Percentiles rank a stretch among this genome's conserved stretches.
phyloP scores from a whole-genome alignment of 768 basidiomycete species.

The Trametes elegans region DNA sequence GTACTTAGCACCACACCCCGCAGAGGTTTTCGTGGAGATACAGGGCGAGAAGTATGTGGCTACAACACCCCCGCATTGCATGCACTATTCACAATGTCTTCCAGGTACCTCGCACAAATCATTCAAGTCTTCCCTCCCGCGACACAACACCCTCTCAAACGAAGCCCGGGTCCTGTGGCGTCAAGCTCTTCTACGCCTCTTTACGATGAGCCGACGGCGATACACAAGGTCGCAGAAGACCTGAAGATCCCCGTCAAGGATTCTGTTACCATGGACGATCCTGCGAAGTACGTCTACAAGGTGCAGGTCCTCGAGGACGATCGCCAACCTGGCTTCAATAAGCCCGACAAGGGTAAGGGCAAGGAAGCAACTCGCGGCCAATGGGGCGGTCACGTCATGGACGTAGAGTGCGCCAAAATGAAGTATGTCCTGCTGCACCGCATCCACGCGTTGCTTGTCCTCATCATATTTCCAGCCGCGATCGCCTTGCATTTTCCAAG shows the following conservation, averaged over 20 bases:
- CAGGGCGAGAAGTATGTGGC: constrained; percentile 74
- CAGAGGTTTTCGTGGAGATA: constrained; percentile 86
- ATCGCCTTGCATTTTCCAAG: constrained; percentile 94
- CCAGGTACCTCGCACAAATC: constrained; percentile 79
- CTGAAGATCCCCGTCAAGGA: constrained; percentile 74
- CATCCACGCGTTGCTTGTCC: neutral
- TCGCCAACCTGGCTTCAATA: constrained; percentile 61
- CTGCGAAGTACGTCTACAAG: constrained; percentile 82
- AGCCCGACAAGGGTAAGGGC: constrained; percentile 51
- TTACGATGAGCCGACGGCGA: constrained; percentile 41
- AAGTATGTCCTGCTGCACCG: constrained; percentile 50
- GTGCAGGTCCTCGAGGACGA: constrained; percentile 78
- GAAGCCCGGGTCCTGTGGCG: constrained; percentile 15
- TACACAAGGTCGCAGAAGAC: constrained; percentile 76
- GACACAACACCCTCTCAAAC: neutral
- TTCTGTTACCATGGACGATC: constrained; percentile 70
- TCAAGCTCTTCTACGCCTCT: constrained; percentile 33
- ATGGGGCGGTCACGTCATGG: constrained; percentile 75
- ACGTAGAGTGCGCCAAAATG: constrained; percentile 77
- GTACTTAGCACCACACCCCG: constrained; percentile 3
- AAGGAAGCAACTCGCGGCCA: constrained; percentile 53
- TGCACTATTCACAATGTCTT: constrained; percentile 2
- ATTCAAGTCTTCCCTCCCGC: constrained; percentile 71
- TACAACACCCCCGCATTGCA: constrained; percentile 19
- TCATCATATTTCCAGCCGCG: constrained; percentile 59